Conservation (phyloP, 2,329 filamentous ascomycete species). For the Neurospora sp. region DNA sequence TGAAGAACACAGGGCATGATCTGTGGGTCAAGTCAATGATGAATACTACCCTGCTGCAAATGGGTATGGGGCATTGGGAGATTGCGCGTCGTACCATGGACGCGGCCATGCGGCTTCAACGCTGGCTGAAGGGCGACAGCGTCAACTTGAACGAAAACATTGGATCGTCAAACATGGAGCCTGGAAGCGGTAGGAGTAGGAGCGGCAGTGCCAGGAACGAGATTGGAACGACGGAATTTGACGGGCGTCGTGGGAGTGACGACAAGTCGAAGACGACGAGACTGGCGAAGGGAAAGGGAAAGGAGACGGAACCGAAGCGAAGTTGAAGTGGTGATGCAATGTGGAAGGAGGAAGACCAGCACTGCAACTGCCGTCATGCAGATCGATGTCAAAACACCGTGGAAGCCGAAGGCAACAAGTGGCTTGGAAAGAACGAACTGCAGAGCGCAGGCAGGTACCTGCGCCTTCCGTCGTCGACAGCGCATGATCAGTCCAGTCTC, state of each 20-base stretch:
- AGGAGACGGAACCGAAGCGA: not conserved
- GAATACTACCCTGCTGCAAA: conserved; percentile 32
- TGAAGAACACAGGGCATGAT: conserved; percentile 29
- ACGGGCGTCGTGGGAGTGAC: not conserved
- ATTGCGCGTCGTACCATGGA: conserved; percentile 28
- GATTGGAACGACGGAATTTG: not conserved
- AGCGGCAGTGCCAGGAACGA: not conserved
- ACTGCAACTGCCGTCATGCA: not conserved
- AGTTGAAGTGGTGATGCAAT: not conserved
- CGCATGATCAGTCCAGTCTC: not conserved
- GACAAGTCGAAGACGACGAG: not conserved
- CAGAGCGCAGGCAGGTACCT: not conserved
- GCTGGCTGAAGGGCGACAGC: conserved; percentile 27
- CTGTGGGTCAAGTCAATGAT: conserved; percentile 38
- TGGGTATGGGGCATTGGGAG: conserved; percentile 40
- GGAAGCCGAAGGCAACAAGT: not conserved
- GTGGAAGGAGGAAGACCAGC: not conserved
- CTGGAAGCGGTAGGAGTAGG: not conserved
- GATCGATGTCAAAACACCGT: not conserved
- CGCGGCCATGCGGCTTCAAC: conserved; percentile 29
- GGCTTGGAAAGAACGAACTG: not conserved
- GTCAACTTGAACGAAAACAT: not conserved
- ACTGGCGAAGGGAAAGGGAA: not conserved
- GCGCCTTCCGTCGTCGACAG: not conserved
- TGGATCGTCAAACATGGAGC: not conserved